These are phyloP conservation scores for Beauveria varroae DNA, from an alignment of 2,329 filamentous ascomycete species.

Conservation along the genomic window DNA sequence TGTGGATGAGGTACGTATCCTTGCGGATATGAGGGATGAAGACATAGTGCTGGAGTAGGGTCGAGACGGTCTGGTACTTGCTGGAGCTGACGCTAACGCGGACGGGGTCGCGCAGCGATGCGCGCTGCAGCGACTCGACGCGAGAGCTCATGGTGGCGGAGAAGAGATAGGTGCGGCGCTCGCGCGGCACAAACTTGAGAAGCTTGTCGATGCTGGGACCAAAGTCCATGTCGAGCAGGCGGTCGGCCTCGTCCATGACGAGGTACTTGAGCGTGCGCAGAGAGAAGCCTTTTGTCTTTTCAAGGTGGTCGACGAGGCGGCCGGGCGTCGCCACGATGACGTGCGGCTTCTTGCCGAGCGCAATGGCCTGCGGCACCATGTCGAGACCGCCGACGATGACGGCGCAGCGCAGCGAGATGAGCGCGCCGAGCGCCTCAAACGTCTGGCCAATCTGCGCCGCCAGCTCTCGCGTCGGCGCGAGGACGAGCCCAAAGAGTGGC, in stretches of 20 bases:
- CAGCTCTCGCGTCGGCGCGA: slow-evolving; percentile 89
- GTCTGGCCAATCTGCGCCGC: slow-evolving; percentile 84
- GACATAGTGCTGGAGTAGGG: slow-evolving; percentile 76
- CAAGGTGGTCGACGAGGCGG: slow-evolving; percentile 80
- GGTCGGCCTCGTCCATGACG: slow-evolving; percentile 92
- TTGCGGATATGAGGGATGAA: slow-evolving; percentile 84
- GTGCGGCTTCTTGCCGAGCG: slow-evolving; percentile 92
- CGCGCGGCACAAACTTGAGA: slow-evolving; percentile 74
- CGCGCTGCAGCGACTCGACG: slow-evolving; percentile 85
- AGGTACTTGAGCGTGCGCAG: slow-evolving; percentile 75
- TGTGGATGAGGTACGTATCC: slow-evolving; percentile 79
- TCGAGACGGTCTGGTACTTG: slow-evolving; percentile 88
- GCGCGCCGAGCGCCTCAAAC: slow-evolving; percentile 78
- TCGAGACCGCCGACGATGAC: slow-evolving; percentile 91
- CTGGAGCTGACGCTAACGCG: slow-evolving; percentile 73
- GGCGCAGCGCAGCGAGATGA: slow-evolving; percentile 80
- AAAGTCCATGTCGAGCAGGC: slow-evolving; percentile 89
- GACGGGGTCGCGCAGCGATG: slow-evolving; percentile 76
- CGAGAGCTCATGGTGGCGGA: slow-evolving; percentile 92
- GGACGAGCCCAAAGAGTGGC: slow-evolving; percentile 76
- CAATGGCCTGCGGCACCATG: slow-evolving; percentile 87
- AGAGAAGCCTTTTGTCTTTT: slow-evolving; percentile 95
- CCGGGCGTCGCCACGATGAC: slow-evolving; percentile 90
- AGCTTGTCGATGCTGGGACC: slow-evolving; percentile 90
- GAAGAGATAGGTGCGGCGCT: slow-evolving; percentile 79